Evolutionary conservation across 1,284 basidiomycete species (phyloP), one percentile per base, ranked within the genome.

Genomic region (Moesziomyces parantarcticus): DNA sequence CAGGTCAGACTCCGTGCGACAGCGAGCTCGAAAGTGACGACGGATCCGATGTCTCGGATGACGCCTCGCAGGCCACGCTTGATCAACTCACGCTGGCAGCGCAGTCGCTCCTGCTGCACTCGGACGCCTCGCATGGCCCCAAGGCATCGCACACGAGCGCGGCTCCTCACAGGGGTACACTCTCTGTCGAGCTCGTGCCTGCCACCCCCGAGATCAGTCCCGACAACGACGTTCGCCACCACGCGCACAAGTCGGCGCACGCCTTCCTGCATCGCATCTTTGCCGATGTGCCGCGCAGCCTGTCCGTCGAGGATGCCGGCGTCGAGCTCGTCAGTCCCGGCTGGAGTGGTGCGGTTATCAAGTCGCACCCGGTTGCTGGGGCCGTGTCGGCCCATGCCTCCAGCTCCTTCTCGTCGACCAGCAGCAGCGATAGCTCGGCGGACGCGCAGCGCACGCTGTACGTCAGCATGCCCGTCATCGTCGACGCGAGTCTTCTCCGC

Each of bases 151-250:
- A 50, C 16, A 49, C 34, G 18, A 34, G 45, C 18, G 40, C 44
- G 25, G 23, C 50, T 20, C 8, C 14, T 16, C 58, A 58, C 29
- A 51, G 58, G 13, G 60, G 50, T 20, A 51, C 53, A 0, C 53
- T 60, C 11, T 39, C 58, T 3, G 49, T 32, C 48, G 66, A 61
- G 36, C 58, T 75, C 49, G 71, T 78, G 69, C 79, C 79, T 14
- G 74, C 63, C 21, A 80, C 79, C 5, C 79, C 79, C 42, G 76
- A 78, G 25, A 73, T 79, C 58, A 76, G 76, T 56, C 77, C 79
- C 13, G 77, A 76, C 50, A 62, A 79, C 26, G 54, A 66, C 36
- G 72, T 75, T 18, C 65, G 64, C 40, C 76, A 75, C 40, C 71
- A 75, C 54, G 70, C 75, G 8, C 66, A 72, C 20, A 71, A 70